These are phyloP conservation scores for Tuber brumale DNA, from an alignment of 495 filamentous ascomycete genomes.

Conservation along the genomic window DNA sequence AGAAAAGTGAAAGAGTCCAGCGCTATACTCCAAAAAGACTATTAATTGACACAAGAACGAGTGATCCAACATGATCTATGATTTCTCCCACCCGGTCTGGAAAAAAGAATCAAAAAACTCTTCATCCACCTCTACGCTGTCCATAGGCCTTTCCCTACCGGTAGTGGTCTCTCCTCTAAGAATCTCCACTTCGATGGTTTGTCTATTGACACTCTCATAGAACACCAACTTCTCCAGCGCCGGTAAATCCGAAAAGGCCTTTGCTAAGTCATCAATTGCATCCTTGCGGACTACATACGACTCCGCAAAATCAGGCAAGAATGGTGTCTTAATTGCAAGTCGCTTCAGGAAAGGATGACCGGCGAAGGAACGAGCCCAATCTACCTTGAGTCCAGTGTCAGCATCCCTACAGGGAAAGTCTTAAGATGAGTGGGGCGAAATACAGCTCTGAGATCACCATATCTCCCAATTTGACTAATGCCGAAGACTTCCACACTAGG, in stretches of 20 bases:
- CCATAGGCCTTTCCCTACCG: slow-evolving; percentile 18
- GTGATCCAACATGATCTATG: slow-evolving; percentile 1
- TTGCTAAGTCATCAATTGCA: slow-evolving; percentile 18
- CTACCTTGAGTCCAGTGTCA: slow-evolving; percentile 15
- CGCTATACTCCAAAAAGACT: background rate
- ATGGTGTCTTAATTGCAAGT: slow-evolving; percentile 24
- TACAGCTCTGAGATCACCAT: slow-evolving; percentile 26
- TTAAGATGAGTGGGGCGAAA: background rate
- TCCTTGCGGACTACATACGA: slow-evolving; percentile 4
- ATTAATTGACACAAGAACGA: background rate
- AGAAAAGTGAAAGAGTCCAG: background rate
- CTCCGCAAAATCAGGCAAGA: slow-evolving; percentile 13
- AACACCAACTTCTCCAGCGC: slow-evolving; percentile 25
- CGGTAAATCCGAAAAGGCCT: slow-evolving; percentile 17
- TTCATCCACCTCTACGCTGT: slow-evolving; percentile 16
- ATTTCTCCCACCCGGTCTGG: slow-evolving; percentile 33
- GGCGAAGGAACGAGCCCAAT: slow-evolving; percentile 29
- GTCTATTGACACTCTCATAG: slow-evolving; percentile 15
- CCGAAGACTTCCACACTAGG: slow-evolving; percentile 26
- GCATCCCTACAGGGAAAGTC: background rate
- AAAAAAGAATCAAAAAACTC: slow-evolving; percentile 28
- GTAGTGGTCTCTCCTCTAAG: slow-evolving; percentile 16
- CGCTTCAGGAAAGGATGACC: slow-evolving; percentile 19
- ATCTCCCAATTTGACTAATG: slow-evolving; percentile 23
- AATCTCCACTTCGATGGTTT: slow-evolving; percentile 24